Base-by-base conservation (phyloP, 2,329 filamentous ascomycete genomes). In the Aspergillus fischeri region DNA sequence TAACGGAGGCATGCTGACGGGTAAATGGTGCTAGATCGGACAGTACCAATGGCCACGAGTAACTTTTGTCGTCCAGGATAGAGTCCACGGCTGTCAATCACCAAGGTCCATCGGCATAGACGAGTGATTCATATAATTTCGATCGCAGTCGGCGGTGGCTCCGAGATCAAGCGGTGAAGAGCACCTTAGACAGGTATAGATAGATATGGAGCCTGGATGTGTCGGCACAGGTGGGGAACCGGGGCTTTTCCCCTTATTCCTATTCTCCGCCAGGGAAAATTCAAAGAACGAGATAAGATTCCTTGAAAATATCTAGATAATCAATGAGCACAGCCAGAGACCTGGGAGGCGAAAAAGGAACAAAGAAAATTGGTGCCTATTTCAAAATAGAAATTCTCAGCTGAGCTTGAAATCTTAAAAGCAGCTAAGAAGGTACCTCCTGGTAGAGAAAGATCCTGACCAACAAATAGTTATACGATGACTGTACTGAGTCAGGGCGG, bases 1-100 rank as follows among this genome's bases (percentile, higher is more conserved):
- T 45, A 72, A 58, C 24, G 68, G 68, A 49, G 69, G 62, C 68
- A 74, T 73, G 56, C 29, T 57, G 52, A 27, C 28, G 35, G 51
- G 38, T 27, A 45, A 32, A 32, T 24, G 8, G 29, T 35, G 49
- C 9, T 20, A 41, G 24, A 49, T 41, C 27, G 28, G 51, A 45
- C 17, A 45, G 8, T 25, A 45, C 17, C 14, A 17, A 45, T 9
- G 11, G n/a, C 14, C 38, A 45, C 29, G 9, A 41, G 25, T 27
- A 6, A 53, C 11, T 27, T 27, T 52, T 10, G 50, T 29, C 21
- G 27, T 17, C 27, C 21, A 27, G 11, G 42, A 47, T 17, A 47
- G 44, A 24, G 55, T 35, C 54, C 51, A 41, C 48, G 28, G 57
- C 53, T 49, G 53, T 59, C 55, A 66, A 57, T 56, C 58, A 52